These are phyloP conservation scores for Mycosarcoma mackinlayi DNA, from an alignment of 1,284 basidiomycete genomes.

Conservation along the genomic window DNA sequence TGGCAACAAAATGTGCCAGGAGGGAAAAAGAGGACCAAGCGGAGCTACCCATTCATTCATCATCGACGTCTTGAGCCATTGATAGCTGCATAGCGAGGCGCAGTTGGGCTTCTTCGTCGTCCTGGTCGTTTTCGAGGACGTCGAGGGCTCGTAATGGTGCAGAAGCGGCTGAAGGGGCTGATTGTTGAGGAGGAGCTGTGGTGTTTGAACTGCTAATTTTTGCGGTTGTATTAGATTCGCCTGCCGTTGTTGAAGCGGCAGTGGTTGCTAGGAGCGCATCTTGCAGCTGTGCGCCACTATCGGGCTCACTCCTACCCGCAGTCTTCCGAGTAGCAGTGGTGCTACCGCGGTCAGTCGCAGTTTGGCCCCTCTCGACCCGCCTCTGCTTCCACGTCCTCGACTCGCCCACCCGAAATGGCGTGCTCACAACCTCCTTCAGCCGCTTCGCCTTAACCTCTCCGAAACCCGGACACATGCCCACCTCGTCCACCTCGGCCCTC, in stretches of 20 bases:
- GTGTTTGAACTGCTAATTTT: background rate
- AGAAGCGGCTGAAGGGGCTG: background rate
- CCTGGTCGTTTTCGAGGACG: constrained; percentile 29
- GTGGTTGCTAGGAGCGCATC: background rate
- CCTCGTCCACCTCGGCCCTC: constrained; percentile 73
- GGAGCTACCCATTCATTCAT: too few species aligned
- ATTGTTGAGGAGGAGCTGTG: too few species aligned
- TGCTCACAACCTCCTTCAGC: constrained; percentile 72
- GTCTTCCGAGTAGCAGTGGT: too few species aligned
- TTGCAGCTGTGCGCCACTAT: too few species aligned
- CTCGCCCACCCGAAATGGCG: constrained; percentile 72
- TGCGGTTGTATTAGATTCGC: background rate
- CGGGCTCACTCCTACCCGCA: too few species aligned
- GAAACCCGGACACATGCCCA: constrained; percentile 88
- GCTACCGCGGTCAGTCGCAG: background rate
- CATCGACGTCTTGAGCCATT: background rate
- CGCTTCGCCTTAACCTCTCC: constrained; percentile 90
- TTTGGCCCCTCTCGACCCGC: constrained; percentile 49
- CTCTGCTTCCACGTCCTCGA: constrained; percentile 80
- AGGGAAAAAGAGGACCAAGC: too few species aligned
- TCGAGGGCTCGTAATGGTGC: constrained; percentile 12
- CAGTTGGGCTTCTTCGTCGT: constrained; percentile 50
- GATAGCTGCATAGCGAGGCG: constrained; percentile 41
- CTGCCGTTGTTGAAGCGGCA: constrained; percentile 64
- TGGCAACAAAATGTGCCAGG: background rate